Percentiles rank a stretch among this genome's conserved stretches.
Evolutionary conservation across 2,329 filamentous ascomycete genomes (phyloP).

Genomic region (Helotiales sp.): DNA sequence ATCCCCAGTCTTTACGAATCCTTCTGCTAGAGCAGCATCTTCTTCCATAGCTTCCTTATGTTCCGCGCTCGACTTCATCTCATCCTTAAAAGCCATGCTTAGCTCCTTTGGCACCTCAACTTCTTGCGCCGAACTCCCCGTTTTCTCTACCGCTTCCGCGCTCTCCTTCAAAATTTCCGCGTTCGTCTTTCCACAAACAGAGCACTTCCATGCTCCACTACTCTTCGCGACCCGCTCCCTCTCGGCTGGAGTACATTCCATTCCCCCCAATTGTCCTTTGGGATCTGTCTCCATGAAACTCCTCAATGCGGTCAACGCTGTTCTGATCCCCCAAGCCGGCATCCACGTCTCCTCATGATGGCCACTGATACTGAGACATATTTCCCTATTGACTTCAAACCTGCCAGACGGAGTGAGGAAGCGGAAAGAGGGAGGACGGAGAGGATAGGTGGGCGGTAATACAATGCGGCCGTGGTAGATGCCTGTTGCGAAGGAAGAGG

Average conservation of each 20-base stretch:
- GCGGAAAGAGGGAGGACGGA: constrained; percentile 91
- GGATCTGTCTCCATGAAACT: constrained; percentile 93
- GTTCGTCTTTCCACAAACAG: constrained; percentile 69
- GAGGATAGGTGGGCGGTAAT: constrained; percentile 84
- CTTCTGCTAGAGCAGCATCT: constrained; percentile 53
- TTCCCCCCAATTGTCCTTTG: constrained; percentile 83
- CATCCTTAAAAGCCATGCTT: constrained; percentile 69
- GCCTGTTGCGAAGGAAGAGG: constrained; percentile 57
- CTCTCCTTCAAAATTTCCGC: constrained; percentile 72
- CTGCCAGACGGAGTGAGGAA: constrained; percentile 89
- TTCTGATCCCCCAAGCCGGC: constrained; percentile 94
- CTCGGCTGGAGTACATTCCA: constrained; percentile 72
- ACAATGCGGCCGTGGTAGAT: constrained; percentile 96
- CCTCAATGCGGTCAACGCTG: constrained; percentile 76
- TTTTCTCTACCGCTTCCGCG: constrained; percentile 51
- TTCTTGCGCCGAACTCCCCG: constrained; percentile 42
- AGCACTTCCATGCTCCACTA: constrained; percentile 67
- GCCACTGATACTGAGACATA: constrained; percentile 89
- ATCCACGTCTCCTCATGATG: constrained; percentile 99
- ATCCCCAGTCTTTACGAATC: constrained; percentile 53
- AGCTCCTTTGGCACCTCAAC: constrained; percentile 53
- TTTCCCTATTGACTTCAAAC: constrained; percentile 96
- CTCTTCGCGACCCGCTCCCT: constrained; percentile 68
- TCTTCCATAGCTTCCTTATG: constrained; percentile 23
- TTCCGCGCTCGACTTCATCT: constrained; percentile 50